phyloP scores from a whole-genome alignment of 176 grass and related monocot genomes.

The maize (Zea mays) region DNA sequence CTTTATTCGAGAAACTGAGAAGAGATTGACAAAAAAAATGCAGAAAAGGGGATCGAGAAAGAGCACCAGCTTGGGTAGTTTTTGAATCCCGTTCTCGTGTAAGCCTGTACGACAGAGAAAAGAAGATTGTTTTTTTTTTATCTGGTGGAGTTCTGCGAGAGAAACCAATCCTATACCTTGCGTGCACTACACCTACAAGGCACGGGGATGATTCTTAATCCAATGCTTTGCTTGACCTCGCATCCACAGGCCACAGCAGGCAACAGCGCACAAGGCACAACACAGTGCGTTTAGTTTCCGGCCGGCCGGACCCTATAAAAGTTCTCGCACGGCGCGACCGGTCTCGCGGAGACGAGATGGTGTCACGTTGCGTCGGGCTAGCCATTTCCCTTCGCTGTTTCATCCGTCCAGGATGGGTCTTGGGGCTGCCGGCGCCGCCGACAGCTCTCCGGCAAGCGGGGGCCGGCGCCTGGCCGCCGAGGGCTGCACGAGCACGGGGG shows the following conservation, averaged over 20 bases:
- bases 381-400: background rate
- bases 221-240: background rate
- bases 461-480: background rate
- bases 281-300: background rate
- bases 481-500: constrained; percentile 47
- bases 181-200: background rate
- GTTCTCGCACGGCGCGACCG: background rate
- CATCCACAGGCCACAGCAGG: no score
- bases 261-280: background rate
- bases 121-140: no score
- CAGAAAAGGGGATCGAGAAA: no score
- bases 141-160: no score
- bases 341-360: background rate
- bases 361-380: background rate
- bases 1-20: no score
- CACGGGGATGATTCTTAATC: background rate
- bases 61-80: no score
- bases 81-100: no score
- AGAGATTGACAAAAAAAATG: no score
- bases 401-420: background rate
- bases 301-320: background rate
- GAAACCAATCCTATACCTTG: background rate
- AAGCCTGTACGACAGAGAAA: no score
- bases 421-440: background rate
- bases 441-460: background rate